Evolutionary conservation across 2,329 filamentous ascomycete species (phyloP), one percentile per base, ranked within the genome.

Genomic region (Alternaria gaisen): DNA sequence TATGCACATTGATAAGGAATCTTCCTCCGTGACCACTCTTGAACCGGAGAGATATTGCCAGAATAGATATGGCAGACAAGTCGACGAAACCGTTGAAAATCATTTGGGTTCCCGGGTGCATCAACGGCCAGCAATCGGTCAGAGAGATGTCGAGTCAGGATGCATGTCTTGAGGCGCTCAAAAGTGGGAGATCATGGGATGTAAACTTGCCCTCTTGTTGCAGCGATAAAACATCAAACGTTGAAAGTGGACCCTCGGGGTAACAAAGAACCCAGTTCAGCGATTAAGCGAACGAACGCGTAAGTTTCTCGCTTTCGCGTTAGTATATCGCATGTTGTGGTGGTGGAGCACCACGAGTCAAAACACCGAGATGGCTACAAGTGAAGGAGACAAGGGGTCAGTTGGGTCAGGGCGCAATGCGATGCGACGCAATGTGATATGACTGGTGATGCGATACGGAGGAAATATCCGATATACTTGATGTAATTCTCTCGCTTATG

Each of bases 401-500:
- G 20, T 48, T 30, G 44, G 9, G 6, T 42, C 4, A 12, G 30
- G 30, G 46, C 11, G 18, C 20, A 18, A 36, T 12, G 30, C 4
- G 20, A 48, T n/a, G 32, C 6, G 32, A 16, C 14, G 44, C 34
- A 30, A 48, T 48, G 30, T 34, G 46, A 41, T 12, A 22, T 48
- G 32, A 14, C 12, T 38, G 34, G 16, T n/a, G 16, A 38, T n/a
- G 14, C 3, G 46, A 48, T 22, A 11, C 30, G 30, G 18, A 36
- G 8, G 20, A 50, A 11, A 26, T 24, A 9, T 9, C 32, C 46
- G 32, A 20, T 50, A 14, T 30, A 4, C 28, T 30, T 30, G 14
- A 24, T 34, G 30, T 22, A 20, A 14, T n/a, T 36, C 34, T 30
- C 46, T 50, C 46, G 32, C 46, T 50, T 50, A 50, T 50, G 46